Evolutionary conservation across 257 asterid genomes (phyloP).

Genomic region (Scutellaria minor): DNA sequence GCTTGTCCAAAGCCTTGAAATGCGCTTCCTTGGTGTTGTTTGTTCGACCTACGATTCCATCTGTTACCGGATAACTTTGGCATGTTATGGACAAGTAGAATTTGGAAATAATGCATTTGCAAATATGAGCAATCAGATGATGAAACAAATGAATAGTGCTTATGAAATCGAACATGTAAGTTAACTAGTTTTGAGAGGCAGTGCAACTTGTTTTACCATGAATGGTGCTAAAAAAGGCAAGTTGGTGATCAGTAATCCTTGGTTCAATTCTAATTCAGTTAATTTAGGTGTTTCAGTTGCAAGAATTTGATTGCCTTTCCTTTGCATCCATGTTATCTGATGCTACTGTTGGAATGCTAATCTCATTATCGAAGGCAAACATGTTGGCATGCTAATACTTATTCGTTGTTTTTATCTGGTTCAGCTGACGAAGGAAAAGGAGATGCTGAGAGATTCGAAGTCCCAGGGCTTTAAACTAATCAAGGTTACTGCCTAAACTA

Average conservation of each 20-base stretch:
- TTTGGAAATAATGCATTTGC: neutral
- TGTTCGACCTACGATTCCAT: neutral
- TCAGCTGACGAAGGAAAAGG: conserved; percentile 80
- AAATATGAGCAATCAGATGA: neutral
- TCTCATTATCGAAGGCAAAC: conserved; percentile 12
- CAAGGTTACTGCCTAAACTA: conserved; percentile 52
- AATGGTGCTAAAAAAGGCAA: neutral
- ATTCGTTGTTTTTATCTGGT: conserved; percentile 30
- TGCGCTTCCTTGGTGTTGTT: neutral
- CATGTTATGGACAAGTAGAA: neutral
- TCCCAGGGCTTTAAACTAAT: conserved; percentile 74
- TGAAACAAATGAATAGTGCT: neutral
- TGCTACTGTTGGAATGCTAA: conserved; percentile 8
- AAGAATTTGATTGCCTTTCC: conserved; percentile 7
- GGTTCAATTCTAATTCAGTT: neutral
- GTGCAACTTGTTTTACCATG: neutral
- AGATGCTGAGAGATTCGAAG: conserved; percentile 69
- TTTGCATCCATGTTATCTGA: conserved; percentile 4
- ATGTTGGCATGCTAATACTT: conserved; percentile 9
- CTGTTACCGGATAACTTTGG: neutral
- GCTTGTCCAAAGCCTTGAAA: conserved; percentile 31
- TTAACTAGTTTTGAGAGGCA: neutral
- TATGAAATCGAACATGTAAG: neutral
- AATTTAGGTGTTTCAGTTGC: conserved; percentile 9
- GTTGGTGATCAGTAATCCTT: neutral